Conservation (phyloP, 345 rosid genomes). For the Arabidopsis arenosa region DNA sequence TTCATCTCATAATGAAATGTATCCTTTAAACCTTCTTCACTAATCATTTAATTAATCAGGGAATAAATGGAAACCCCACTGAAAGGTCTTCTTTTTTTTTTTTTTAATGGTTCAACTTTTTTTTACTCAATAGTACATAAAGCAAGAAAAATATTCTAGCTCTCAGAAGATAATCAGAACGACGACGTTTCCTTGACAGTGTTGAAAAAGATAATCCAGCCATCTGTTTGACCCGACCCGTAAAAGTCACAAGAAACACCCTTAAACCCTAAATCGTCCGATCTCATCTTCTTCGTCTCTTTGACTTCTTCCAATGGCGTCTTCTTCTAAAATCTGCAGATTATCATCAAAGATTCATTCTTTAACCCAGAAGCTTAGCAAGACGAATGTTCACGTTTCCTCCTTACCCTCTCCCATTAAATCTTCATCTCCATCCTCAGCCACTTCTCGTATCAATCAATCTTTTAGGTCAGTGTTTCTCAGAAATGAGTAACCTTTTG, state of each 20-base stretch:
- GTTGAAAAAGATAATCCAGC: neutral
- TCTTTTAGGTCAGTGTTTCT: constrained; percentile 26
- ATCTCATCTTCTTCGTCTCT: neutral
- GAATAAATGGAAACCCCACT: too few species aligned
- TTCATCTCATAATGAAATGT: too few species aligned
- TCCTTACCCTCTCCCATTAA: constrained; percentile 47
- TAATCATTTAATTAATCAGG: too few species aligned
- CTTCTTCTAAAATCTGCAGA: constrained; percentile 53
- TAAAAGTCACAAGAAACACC: neutral
- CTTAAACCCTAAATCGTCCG: constrained; percentile 33
- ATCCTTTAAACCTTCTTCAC: too few species aligned
- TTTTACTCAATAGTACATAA: too few species aligned
- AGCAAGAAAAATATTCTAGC: too few species aligned
- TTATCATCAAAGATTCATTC: constrained; percentile 59
- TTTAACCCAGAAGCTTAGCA: constrained; percentile 47
- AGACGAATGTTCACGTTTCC: constrained; percentile 15
- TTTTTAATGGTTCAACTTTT: too few species aligned
- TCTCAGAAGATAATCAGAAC: too few species aligned
- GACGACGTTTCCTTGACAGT: too few species aligned
- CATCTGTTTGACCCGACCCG: constrained; percentile 34
- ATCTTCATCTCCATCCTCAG: constrained; percentile 45
- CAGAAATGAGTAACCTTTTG: too few species aligned
- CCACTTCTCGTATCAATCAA: constrained; percentile 49
- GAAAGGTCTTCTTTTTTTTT: too few species aligned
- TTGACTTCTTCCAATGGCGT: constrained; percentile 49